Evolutionary conservation across 805 yeast genomes (phyloP), one percentile per base, ranked within the genome.

Genomic region (Myxozyma neglecta): DNA sequence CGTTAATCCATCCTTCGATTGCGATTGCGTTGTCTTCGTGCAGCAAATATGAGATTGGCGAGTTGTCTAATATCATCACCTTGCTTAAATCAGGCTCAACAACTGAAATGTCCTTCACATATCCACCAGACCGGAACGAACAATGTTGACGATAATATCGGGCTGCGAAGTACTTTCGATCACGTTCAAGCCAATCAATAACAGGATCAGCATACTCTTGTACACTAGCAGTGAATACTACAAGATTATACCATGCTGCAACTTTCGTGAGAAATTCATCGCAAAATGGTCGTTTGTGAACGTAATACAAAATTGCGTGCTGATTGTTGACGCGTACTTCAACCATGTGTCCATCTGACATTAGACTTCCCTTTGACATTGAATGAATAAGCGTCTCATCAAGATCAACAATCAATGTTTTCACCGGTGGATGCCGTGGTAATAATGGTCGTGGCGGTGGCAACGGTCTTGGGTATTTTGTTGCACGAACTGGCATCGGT

Each of bases 1-100:
- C 99, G 71, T 89, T 90, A 65, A 94, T 90, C 99, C 99, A 94
- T 50, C 99, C 98, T 75, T 92, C 97, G 6, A 94, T 90, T 77
- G 88, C 85, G 24, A 94, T 87, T 1, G 97, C 99, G 71, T 94
- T 94, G 67, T 86, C 86, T 61, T 85, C 89, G 73, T 93, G 92
- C 73, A 84, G 76, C 14, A 90, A 86, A 73, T 89, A 94, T 70
- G 96, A 88, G 32, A 91, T 83, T 0, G 98, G 98, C 10, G 97
- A 90, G 76, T 94, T 94, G 76, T 94, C 99, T 54, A 94, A 81
- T 42, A 94, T 87, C 60, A 93, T 79, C 44, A 89, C 83, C 68
- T 84, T 83, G 63, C 86, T 81, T 57, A 89, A 81, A 70, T 85
- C 94, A 68, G 77, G 80, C 66, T 77, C 75, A 58, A 82, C 75